A percentile compares a stretch with the other conserved stretches of the same genome.
phyloP scores from a whole-genome alignment of 1,284 basidiomycete species.

The Meira miltonrushii region DNA sequence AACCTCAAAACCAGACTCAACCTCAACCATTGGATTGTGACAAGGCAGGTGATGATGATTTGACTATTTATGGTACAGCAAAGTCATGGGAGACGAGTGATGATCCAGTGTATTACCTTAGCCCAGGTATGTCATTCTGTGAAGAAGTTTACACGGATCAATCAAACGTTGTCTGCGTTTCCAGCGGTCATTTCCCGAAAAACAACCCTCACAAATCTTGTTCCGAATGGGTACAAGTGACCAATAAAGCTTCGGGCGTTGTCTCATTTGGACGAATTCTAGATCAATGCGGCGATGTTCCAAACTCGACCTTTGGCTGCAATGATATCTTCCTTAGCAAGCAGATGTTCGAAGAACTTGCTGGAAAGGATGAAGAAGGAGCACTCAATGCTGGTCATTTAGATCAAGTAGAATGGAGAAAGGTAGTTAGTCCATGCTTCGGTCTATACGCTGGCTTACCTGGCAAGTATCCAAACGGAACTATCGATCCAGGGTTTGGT shows the following conservation, averaged over 20 bases:
- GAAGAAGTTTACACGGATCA: not conserved
- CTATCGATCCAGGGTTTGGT: not conserved
- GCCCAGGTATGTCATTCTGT: not conserved
- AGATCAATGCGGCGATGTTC: constrained; percentile 4
- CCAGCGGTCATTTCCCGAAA: not conserved
- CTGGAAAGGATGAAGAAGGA: not conserved
- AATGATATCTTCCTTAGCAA: constrained; percentile 1
- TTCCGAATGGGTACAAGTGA: not conserved
- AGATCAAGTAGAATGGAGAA: not conserved
- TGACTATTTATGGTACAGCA: not conserved
- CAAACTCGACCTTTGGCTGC: constrained; percentile 7
- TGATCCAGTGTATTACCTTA: not conserved
- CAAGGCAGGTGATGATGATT: not conserved
- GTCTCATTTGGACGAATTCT: not conserved
- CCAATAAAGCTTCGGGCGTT: not conserved
- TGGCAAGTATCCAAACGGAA: not conserved
- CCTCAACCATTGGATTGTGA: too few species aligned
- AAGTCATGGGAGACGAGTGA: not conserved
- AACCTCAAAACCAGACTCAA: too few species aligned
- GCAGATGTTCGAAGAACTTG: constrained; percentile 6
- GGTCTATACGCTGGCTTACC: not conserved
- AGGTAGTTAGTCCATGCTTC: not conserved
- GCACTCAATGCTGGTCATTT: constrained; percentile 1
- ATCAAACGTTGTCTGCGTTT: constrained; percentile 3
- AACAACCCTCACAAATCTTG: not conserved